A percentile compares a stretch with the other conserved stretches of the same genome.
Evolutionary conservation across 2,329 filamentous ascomycete genomes (phyloP).

Genomic region (Cucurbitaria berberidis): DNA sequence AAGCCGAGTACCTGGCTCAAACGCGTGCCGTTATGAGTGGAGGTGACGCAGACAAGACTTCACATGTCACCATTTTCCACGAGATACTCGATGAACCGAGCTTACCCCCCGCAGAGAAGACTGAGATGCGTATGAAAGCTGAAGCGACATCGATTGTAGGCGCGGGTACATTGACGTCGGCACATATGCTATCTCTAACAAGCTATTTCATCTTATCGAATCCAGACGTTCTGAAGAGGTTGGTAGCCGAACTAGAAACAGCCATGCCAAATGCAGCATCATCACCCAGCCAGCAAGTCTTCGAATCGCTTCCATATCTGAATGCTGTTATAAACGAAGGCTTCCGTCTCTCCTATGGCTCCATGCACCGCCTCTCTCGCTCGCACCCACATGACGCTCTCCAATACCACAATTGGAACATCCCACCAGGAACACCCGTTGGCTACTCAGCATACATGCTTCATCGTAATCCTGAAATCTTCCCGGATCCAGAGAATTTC

Average conservation of each 20-base stretch:
- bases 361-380: constrained; percentile 24
- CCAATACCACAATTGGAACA: constrained; percentile 9
- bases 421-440: constrained; percentile 16
- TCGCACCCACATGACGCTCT: constrained; percentile 10
- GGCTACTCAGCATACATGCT: constrained; percentile 15
- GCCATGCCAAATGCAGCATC: constrained; percentile 2
- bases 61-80: not conserved
- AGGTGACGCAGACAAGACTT: too few species aligned
- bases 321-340: constrained; percentile 24
- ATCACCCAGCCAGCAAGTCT: not conserved
- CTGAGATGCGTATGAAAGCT: not conserved
- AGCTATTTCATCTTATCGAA: not conserved
- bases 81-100: not conserved
- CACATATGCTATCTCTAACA: not conserved
- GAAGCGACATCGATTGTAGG: not conserved
- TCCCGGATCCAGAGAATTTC: constrained; percentile 5
- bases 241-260: not conserved
- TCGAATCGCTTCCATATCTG: constrained; percentile 21
- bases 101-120: not conserved
- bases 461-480: constrained; percentile 5
- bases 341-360: constrained; percentile 26
- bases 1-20: too few species aligned
- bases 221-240: constrained; percentile 2
- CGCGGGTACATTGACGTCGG: not conserved
- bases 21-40: too few species aligned